Percentiles rank a stretch among this genome's conserved stretches.
These are phyloP conservation scores for Umbelopsis ramanniana DNA, from an alignment of 192 early-diverging fungal species.

Conservation along the genomic window DNA sequence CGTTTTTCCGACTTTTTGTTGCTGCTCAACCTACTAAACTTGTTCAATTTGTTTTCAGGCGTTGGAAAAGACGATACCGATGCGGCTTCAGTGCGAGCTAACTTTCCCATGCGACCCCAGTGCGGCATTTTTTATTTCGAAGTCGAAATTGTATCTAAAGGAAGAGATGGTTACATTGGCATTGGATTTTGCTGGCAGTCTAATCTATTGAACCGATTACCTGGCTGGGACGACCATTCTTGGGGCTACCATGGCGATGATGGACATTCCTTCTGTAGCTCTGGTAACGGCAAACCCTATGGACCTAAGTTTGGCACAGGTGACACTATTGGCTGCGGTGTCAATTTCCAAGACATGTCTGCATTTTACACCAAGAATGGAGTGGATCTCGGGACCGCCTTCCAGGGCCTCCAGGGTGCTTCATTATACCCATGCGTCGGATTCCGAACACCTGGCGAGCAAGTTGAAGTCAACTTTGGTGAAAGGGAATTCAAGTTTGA, in stretches of 20 bases:
- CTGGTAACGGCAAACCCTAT: slow-evolving; percentile 76
- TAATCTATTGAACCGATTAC: slow-evolving; percentile 68
- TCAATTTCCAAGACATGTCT: slow-evolving; percentile 81
- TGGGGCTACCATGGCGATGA: slow-evolving; percentile 99
- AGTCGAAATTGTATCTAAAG: slow-evolving; percentile 81
- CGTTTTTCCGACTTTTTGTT: slow-evolving; percentile 26
- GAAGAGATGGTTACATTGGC: slow-evolving; percentile 89
- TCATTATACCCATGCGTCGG: slow-evolving; percentile 62
- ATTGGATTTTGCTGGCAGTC: slow-evolving; percentile 77
- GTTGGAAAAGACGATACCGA: slow-evolving; percentile 75
- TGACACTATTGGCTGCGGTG: slow-evolving; percentile 90
- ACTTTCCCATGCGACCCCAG: slow-evolving; percentile 81
- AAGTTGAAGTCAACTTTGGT: slow-evolving; percentile 68
- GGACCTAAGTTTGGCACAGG: slow-evolving; percentile 90
- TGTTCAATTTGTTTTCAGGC: slow-evolving; percentile 45
- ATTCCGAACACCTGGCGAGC: slow-evolving; percentile 60
- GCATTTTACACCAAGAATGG: slow-evolving; percentile 96
- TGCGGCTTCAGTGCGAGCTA: slow-evolving; percentile 80
- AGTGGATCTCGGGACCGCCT: slow-evolving; percentile 44
- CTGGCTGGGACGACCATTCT: slow-evolving; percentile 89
- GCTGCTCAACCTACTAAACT: not conserved
- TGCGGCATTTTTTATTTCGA: slow-evolving; percentile 95
- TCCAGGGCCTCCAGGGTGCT: slow-evolving; percentile 26
- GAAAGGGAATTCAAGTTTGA: slow-evolving; percentile 60
- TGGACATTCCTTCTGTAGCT: slow-evolving; percentile 80